These are phyloP conservation scores for Daldinia caldariorum DNA, from an alignment of 495 filamentous ascomycete species.

Conservation along the genomic window DNA sequence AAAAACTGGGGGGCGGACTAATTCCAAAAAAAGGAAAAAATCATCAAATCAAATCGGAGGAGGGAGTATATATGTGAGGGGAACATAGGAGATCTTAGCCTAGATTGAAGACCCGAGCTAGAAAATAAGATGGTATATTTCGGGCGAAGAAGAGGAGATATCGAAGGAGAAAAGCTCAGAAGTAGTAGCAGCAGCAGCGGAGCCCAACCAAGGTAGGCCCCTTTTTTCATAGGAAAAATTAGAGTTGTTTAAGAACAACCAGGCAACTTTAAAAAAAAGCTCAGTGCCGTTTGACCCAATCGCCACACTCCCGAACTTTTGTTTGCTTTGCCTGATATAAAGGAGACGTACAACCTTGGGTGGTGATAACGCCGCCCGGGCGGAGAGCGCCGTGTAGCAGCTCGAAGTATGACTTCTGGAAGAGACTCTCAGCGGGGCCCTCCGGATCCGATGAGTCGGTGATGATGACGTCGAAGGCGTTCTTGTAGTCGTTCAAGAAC, in stretches of 20 bases:
- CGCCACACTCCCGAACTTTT: constrained; percentile 39
- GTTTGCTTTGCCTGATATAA: constrained; percentile 53
- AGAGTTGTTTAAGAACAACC: constrained; percentile 44
- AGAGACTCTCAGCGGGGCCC: constrained; percentile 92
- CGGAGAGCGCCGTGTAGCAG: constrained; percentile 86
- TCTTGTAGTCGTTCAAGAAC: constrained; percentile 91
- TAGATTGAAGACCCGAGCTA: constrained; percentile 1
- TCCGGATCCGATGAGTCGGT: constrained; percentile 98
- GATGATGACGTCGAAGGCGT: constrained; percentile 99
- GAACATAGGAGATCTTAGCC: constrained; percentile 4
- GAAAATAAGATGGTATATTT: not conserved
- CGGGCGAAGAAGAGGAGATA: constrained; percentile 26
- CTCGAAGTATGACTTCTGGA: constrained; percentile 99
- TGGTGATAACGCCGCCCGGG: constrained; percentile 98
- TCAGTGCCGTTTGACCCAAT: constrained; percentile 40
- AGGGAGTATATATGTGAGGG: not conserved
- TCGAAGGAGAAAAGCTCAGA: constrained; percentile 33
- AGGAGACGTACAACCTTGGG: constrained; percentile 99
- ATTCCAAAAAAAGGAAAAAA: not conserved
- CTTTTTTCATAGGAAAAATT: constrained; percentile 20
- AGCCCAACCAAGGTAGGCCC: constrained; percentile 35
- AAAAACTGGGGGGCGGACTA: constrained; percentile 11
- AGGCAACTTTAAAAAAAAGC: constrained; percentile 33
- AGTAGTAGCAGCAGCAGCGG: constrained; percentile 28
- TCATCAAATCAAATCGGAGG: constrained; percentile 6